phyloP scores from a whole-genome alignment of 2,329 filamentous ascomycete species.

The Fonsecaea pedrosoi region DNA sequence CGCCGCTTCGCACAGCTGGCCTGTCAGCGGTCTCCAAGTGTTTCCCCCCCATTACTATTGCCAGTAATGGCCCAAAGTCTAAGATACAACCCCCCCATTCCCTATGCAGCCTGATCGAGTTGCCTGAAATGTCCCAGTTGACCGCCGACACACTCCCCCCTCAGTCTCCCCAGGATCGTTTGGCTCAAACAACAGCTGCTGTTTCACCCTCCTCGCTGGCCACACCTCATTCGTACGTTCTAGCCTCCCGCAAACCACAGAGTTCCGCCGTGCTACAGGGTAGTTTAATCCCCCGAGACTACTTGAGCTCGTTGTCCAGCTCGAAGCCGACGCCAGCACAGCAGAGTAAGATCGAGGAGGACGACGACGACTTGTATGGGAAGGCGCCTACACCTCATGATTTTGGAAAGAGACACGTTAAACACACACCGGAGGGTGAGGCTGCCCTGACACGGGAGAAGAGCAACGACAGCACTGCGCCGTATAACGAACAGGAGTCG shows the following conservation, averaged over 20 bases:
- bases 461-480: conserved; percentile 3
- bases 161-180: conserved; percentile 32
- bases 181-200: conserved; percentile 32
- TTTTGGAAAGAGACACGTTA: conserved; percentile 11
- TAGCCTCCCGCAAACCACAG: conserved; percentile 28
- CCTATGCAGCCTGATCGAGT: conserved; percentile 29
- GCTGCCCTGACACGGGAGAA: conserved; percentile 12
- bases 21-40: conserved; percentile 37
- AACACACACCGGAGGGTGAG: conserved; percentile 22
- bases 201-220: conserved; percentile 36
- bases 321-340: conserved; percentile 31
- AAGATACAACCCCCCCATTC: conserved; percentile 16
- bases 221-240: conserved; percentile 26
- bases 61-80: conserved; percentile 26
- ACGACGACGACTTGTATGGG: conserved; percentile 16
- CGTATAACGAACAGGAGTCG: neutral
- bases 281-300: conserved; percentile 48
- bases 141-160: conserved; percentile 29
- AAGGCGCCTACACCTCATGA: conserved; percentile 22
- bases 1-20: conserved; percentile 34
- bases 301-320: conserved; percentile 42
- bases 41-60: conserved; percentile 19
- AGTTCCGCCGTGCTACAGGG: conserved; percentile 32
- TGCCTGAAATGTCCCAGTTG: conserved; percentile 34
- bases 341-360: conserved; percentile 13